Percentiles rank a stretch among this genome's conserved stretches.
Evolutionary conservation across 352 stramenopile species (phyloP).

Genomic region (Pythium phragmitis): DNA sequence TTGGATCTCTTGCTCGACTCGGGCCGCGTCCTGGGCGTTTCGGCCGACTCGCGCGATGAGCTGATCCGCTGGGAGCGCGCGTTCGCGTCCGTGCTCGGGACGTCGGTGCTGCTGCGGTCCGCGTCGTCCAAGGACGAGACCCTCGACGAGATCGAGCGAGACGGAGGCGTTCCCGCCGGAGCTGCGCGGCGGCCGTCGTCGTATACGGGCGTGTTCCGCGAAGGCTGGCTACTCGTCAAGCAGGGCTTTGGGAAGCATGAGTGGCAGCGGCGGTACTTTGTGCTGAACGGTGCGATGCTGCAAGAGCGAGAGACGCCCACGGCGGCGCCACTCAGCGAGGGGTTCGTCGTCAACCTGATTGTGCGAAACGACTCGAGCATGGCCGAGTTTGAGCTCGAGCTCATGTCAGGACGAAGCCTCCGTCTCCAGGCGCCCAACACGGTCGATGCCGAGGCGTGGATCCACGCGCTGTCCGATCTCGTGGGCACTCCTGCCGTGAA

Average conservation of each 20-base stretch:
- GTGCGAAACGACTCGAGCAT: slow-evolving; percentile 36
- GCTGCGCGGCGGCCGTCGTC: slow-evolving; percentile 11
- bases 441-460: slow-evolving; percentile 54
- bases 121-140: slow-evolving; percentile 18
- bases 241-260: slow-evolving; percentile 38
- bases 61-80: slow-evolving; percentile 43
- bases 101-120: slow-evolving; percentile 7
- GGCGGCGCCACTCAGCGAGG: slow-evolving; percentile 44
- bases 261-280: slow-evolving; percentile 71
- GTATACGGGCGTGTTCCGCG: slow-evolving; percentile 30
- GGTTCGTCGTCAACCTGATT: slow-evolving; percentile 49
- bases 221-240: slow-evolving; percentile 63
- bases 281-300: slow-evolving; percentile 51
- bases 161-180: slow-evolving; percentile 1
- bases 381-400: slow-evolving; percentile 43
- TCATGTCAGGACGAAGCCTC: slow-evolving; percentile 51
- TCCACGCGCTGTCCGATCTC: slow-evolving; percentile 35
- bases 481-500: slow-evolving; percentile 10
- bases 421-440: slow-evolving; percentile 46
- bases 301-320: slow-evolving; percentile 59
- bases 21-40: slow-evolving; percentile 31
- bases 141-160: neutral
- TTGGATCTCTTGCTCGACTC: slow-evolving; percentile 33
- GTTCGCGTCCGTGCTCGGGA: slow-evolving; percentile 24
- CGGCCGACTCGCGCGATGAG: slow-evolving; percentile 34